A percentile compares a stretch with the other conserved stretches of the same genome.
These are phyloP conservation scores for Cyclospora cayetanensis DNA, from an alignment of 169 alveolate genomes.

Conservation along the genomic window DNA sequence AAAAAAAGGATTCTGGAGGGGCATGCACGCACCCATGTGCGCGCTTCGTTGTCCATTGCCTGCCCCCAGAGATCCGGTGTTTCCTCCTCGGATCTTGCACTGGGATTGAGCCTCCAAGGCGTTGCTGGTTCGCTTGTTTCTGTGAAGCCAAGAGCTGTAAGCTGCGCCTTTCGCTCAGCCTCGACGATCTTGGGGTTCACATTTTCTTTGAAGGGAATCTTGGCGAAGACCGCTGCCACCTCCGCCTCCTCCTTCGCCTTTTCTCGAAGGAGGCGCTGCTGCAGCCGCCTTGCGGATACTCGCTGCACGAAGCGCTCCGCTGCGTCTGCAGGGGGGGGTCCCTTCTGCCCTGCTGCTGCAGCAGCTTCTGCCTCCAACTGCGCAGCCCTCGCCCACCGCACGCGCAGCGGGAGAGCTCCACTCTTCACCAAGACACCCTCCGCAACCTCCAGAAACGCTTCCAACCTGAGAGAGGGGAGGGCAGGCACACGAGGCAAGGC, in stretches of 20 bases:
- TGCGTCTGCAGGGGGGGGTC: neutral
- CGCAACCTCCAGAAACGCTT: neutral
- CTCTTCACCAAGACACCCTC: neutral
- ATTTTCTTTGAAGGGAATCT: neutral
- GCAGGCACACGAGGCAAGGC: too few relatives aligned
- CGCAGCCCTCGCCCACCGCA: neutral
- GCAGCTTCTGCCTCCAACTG: neutral
- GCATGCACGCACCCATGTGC: neutral
- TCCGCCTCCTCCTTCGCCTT: neutral
- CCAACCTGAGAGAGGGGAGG: too few relatives aligned
- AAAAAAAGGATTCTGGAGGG: neutral
- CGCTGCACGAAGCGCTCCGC: neutral
- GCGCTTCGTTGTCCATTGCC: neutral
- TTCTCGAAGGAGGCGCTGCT: slow-evolving; percentile 6
- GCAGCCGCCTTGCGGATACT: neutral
- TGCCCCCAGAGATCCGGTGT: slow-evolving; percentile 39
- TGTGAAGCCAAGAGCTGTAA: neutral
- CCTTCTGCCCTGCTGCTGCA: neutral
- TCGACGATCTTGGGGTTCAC: neutral
- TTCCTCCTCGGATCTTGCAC: neutral
- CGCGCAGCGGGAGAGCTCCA: neutral
- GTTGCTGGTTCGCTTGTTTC: neutral
- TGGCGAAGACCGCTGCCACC: neutral
- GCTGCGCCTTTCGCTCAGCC: neutral
- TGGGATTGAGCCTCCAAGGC: slow-evolving; percentile 21